These are phyloP conservation scores for Laguncularia racemosa DNA, from an alignment of 345 rosid genomes.

Conservation along the genomic window DNA sequence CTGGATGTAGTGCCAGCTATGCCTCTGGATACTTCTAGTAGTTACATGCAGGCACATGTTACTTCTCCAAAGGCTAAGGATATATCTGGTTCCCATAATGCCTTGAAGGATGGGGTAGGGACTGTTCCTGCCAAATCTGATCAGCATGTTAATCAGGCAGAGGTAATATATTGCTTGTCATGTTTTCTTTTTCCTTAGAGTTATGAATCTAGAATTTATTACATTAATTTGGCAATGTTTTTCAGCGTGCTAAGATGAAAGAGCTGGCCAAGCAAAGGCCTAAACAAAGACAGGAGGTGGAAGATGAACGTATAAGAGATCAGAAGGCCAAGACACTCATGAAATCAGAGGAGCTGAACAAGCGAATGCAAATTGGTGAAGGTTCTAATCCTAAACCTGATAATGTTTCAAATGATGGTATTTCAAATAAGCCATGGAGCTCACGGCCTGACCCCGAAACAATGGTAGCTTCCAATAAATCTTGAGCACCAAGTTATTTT, in stretches of 20 bases:
- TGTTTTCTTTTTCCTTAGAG: neutral
- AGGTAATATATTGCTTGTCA: constrained; percentile 22
- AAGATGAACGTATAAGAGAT: constrained; percentile 83
- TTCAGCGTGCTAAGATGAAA: constrained; percentile 69
- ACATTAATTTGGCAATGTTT: constrained; percentile 13
- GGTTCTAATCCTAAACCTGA: constrained; percentile 31
- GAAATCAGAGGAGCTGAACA: constrained; percentile 78
- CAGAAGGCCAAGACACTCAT: constrained; percentile 85
- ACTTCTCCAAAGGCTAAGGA: constrained; percentile 22
- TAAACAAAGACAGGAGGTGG: constrained; percentile 69
- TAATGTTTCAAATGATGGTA: constrained; percentile 22
- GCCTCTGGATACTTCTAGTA: constrained; percentile 33
- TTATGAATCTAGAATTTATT: constrained; percentile 4
- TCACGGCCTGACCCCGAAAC: constrained; percentile 19
- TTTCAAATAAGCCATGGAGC: constrained; percentile 33
- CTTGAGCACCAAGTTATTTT: constrained; percentile 18
- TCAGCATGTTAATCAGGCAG: constrained; percentile 44
- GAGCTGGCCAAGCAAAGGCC: constrained; percentile 67
- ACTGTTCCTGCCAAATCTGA: constrained; percentile 27
- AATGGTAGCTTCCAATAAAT: constrained; percentile 13
- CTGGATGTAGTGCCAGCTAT: constrained; percentile 19
- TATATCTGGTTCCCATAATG: constrained; percentile 24
- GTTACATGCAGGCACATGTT: constrained; percentile 25
- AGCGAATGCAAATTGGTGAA: constrained; percentile 50
- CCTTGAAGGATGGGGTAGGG: constrained; percentile 34